A percentile compares a stretch with the other conserved stretches of the same genome.
These are phyloP conservation scores for Martensiomyces pterosporus DNA, from an alignment of 192 early-diverging fungal species.

Conservation along the genomic window DNA sequence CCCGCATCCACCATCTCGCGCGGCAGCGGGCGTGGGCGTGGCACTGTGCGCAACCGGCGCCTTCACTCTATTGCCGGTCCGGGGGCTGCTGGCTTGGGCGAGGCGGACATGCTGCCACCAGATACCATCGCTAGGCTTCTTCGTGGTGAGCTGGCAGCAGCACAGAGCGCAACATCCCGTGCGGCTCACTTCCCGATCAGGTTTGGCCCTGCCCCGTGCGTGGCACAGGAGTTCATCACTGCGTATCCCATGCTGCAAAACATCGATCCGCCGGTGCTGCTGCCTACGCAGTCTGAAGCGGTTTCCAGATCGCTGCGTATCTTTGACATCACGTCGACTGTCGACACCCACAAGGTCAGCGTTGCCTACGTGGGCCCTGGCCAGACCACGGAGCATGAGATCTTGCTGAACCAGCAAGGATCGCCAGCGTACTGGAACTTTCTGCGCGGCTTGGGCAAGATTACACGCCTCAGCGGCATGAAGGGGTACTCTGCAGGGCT, in stretches of 20 bases:
- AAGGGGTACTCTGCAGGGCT: constrained; percentile 86
- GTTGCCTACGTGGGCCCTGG: constrained; percentile 86
- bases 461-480: constrained; percentile 60
- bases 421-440: constrained; percentile 86
- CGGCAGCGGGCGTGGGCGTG: constrained; percentile 24
- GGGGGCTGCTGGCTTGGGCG: constrained; percentile 1
- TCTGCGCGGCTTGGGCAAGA: constrained; percentile 72
- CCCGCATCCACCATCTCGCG: too few species aligned
- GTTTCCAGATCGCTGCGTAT: constrained; percentile 72
- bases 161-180: constrained; percentile 10
- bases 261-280: constrained; percentile 53
- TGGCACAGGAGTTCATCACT: constrained; percentile 45
- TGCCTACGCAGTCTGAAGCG: constrained; percentile 71
- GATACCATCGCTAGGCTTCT: constrained; percentile 36
- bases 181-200: constrained; percentile 24
- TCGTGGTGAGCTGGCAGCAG: constrained; percentile 27
- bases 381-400: constrained; percentile 81
- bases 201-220: constrained; percentile 36
- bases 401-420: constrained; percentile 81
- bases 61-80: constrained; percentile 14
- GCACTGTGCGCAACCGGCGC: constrained; percentile 30
- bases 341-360: constrained; percentile 95
- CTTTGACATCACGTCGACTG: constrained; percentile 82
- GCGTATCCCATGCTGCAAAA: constrained; percentile 69
- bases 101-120: constrained; percentile 20